These are phyloP conservation scores for Toxoplasma gondii DNA, from an alignment of 169 alveolate genomes.

Conservation along the genomic window DNA sequence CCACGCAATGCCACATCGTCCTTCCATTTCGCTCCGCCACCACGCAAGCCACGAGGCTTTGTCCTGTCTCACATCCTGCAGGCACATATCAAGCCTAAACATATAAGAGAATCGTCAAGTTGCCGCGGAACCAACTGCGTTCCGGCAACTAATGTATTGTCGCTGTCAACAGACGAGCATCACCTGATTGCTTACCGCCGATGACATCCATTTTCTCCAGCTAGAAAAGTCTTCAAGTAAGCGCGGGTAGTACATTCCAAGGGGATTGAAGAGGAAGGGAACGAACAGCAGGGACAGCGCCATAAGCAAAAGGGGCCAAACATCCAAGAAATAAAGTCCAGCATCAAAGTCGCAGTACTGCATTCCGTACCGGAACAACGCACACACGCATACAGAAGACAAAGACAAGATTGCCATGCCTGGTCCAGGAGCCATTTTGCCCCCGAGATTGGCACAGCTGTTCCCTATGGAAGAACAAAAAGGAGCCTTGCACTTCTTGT, in stretches of 20 bases:
- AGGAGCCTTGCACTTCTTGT: too few relatives aligned
- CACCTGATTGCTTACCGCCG: constrained; percentile 38
- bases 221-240: constrained; percentile 59
- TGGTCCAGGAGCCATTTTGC: not conserved
- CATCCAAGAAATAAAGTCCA: constrained; percentile 57
- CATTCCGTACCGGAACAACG: not conserved
- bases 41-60: constrained; percentile 64
- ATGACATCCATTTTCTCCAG: constrained; percentile 67
- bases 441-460: not conserved
- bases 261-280: constrained; percentile 65
- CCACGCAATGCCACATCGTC: constrained; percentile 63
- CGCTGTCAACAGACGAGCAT: not conserved
- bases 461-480: too few relatives aligned
- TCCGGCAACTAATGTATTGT: too few relatives aligned
- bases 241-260: constrained; percentile 67
- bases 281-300: constrained; percentile 61
- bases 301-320: constrained; percentile 65
- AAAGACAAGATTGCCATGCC: too few relatives aligned
- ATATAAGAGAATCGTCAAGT: not conserved
- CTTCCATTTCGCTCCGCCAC: constrained; percentile 70
- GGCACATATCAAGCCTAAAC: not conserved
- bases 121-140: not conserved
- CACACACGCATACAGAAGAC: too few relatives aligned
- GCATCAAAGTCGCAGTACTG: constrained; percentile 65
- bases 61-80: constrained; percentile 57